Conservation (phyloP, 345 rosid species). For the Populus euphratica region DNA sequence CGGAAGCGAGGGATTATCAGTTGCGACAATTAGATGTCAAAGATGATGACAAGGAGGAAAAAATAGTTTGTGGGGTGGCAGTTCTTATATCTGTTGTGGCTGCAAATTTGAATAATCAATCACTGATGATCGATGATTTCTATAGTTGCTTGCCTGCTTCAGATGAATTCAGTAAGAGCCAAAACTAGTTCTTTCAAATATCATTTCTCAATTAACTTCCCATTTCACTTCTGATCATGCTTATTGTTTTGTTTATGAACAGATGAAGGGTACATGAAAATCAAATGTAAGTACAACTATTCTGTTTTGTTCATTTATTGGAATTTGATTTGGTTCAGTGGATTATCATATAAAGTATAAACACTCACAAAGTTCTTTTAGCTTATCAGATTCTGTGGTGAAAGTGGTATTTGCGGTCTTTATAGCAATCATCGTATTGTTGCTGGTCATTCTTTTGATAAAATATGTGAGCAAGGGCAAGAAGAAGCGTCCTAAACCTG, state of each 20-base stretch:
- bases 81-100: slow-evolving; percentile 41
- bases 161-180: slow-evolving; percentile 37
- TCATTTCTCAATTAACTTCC: neutral
- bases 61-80: slow-evolving; percentile 32
- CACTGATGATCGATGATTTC: slow-evolving; percentile 27
- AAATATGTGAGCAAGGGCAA: slow-evolving; percentile 29
- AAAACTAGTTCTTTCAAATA: neutral
- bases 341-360: neutral
- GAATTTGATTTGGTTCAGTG: neutral
- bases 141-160: slow-evolving; percentile 41
- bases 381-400: slow-evolving; percentile 29
- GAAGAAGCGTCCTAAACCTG: slow-evolving; percentile 8
- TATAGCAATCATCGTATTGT: slow-evolving; percentile 22
- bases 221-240: neutral
- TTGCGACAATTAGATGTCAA: neutral
- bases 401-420: slow-evolving; percentile 26
- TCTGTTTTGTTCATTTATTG: neutral
- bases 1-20: neutral
- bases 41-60: slow-evolving; percentile 1
- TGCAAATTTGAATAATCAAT: slow-evolving; percentile 3
- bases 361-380: slow-evolving; percentile 20
- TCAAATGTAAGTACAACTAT: slow-evolving; percentile 43
- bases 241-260: slow-evolving; percentile 19
- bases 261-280: slow-evolving; percentile 36
- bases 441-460: slow-evolving; percentile 32